phyloP scores from a whole-genome alignment of 2,329 filamentous ascomycete genomes.

The Rhynchosporium graminicola region DNA sequence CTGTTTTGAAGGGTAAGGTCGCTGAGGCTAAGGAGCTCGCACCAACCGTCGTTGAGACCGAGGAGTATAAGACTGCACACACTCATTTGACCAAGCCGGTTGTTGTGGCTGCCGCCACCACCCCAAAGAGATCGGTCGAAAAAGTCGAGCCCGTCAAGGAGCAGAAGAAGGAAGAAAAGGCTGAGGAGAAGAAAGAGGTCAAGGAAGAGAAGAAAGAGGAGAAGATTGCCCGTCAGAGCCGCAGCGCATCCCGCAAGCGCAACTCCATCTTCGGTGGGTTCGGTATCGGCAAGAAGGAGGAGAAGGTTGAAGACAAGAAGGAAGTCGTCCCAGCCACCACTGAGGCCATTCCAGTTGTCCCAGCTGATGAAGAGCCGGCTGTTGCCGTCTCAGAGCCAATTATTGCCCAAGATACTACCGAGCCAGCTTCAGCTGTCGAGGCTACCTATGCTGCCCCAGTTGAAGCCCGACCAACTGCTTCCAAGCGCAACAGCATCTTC shows the following conservation, averaged over 20 bases:
- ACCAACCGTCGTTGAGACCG: slow-evolving; percentile 71
- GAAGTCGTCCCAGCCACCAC: slow-evolving; percentile 26
- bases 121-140: slow-evolving; percentile 42
- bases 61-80: slow-evolving; percentile 75
- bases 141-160: slow-evolving; percentile 41
- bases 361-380: slow-evolving; percentile 37
- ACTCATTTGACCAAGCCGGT: slow-evolving; percentile 45
- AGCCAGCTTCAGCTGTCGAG: slow-evolving; percentile 43
- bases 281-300: slow-evolving; percentile 44
- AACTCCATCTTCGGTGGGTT: slow-evolving; percentile 63
- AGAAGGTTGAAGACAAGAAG: slow-evolving; percentile 40
- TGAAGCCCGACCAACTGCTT: slow-evolving; percentile 38
- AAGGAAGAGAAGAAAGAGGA: slow-evolving; percentile 49
- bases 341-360: slow-evolving; percentile 45
- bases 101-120: slow-evolving; percentile 41
- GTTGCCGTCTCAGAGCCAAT: slow-evolving; percentile 25
- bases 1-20: slow-evolving; percentile 78
- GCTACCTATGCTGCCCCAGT: slow-evolving; percentile 37
- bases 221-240: slow-evolving; percentile 61
- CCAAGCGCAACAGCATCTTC: slow-evolving; percentile 41
- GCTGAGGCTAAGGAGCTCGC: slow-evolving; percentile 82
- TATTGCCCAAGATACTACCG: slow-evolving; percentile 44
- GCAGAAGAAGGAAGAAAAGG: slow-evolving; percentile 46
- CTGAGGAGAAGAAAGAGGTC: slow-evolving; percentile 51
- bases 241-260: slow-evolving; percentile 66